Evolutionary conservation across 2,329 filamentous ascomycete species (phyloP), one percentile per base, ranked within the genome.

Genomic region (Colletotrichum gigasporum): DNA sequence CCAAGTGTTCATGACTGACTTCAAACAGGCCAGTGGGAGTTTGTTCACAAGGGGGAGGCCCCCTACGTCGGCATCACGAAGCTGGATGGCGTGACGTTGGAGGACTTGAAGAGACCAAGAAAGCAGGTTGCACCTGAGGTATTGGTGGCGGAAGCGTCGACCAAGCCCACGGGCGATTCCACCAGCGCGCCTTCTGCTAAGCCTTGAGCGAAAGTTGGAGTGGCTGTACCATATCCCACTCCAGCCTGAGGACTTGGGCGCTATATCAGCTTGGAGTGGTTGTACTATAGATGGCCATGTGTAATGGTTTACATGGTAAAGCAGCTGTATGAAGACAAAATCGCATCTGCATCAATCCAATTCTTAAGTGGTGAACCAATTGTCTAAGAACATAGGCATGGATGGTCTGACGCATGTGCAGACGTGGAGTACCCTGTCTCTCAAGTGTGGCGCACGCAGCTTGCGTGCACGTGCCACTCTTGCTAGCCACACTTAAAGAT

Each of bases 21-120:
- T 12, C 22, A 12, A 48, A 12, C 58, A 91, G 91, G 92, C 2
- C 84, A 91, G 74, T 99, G 93, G 82, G 94, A 97, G 74, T 97
- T 98, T 74, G 94, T 97, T 32, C 93, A 90, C 83, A 97, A 93
- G 80, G 94, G 93, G 7, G 96, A 97, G 71, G 85, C 94, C 3
- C 89, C 96, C 0, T 87, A 97, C 35, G 95, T 99, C 74, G 96
- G 96, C 28, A 89, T 97, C 67, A 98, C 94, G 18, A 97, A 97
- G 79, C 80, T 99, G 57, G 88, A 93, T 64, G 94, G 94, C 8
- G 78, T 97, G 26, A 97, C 94, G 20, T 79, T 95, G 72, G 93
- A 95, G 71, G 90, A 91, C 41, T 80, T 99, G 74, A 96, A 93
- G 83, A 88, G 89, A 71, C 92, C 94, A 50, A 87, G 94, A 78